Evolutionary conservation across 805 yeast genomes (phyloP).

Genomic region (Ogataea wickerhamii): DNA sequence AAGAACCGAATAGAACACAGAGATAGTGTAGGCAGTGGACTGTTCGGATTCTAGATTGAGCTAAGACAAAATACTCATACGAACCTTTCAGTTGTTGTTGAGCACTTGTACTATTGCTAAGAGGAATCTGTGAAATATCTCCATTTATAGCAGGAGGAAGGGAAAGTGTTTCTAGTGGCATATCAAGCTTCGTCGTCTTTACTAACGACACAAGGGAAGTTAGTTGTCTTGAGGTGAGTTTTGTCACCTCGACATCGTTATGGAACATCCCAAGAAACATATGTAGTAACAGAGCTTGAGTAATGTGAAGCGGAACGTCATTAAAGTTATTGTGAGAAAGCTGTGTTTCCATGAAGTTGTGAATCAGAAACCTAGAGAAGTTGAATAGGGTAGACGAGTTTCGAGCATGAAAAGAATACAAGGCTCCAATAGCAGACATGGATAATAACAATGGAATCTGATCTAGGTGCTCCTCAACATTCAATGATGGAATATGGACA

Average conservation of each 20-base stretch:
- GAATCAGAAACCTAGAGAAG: conserved; percentile 62
- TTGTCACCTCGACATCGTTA: conserved; percentile 48
- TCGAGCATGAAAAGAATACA: conserved; percentile 74
- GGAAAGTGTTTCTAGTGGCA: conserved; percentile 44
- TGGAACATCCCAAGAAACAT: conserved; percentile 55
- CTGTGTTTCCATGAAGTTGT: conserved; percentile 57
- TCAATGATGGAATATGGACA: conserved; percentile 65
- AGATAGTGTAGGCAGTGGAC: conserved; percentile 49
- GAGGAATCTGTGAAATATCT: conserved; percentile 11
- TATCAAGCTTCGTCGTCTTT: conserved; percentile 48
- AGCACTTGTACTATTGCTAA: conserved; percentile 8
- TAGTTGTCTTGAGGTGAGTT: conserved; percentile 49
- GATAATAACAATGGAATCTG: conserved; percentile 66
- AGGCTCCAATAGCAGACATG: conserved; percentile 86
- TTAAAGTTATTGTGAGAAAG: conserved; percentile 43
- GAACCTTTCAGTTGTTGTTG: conserved; percentile 35
- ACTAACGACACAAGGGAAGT: conserved; percentile 52
- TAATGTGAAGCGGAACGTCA: conserved; percentile 53
- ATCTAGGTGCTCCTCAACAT: conserved; percentile 45
- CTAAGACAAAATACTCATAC: conserved; percentile 49
- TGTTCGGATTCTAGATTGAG: conserved; percentile 55
- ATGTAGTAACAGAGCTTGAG: conserved; percentile 53
- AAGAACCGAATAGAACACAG: conserved; percentile 43
- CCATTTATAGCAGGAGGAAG: conserved; percentile 38
- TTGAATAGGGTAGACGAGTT: conserved; percentile 71